Conservation (phyloP, 1,284 basidiomycete species). For the Moesziomyces sp. region DNA sequence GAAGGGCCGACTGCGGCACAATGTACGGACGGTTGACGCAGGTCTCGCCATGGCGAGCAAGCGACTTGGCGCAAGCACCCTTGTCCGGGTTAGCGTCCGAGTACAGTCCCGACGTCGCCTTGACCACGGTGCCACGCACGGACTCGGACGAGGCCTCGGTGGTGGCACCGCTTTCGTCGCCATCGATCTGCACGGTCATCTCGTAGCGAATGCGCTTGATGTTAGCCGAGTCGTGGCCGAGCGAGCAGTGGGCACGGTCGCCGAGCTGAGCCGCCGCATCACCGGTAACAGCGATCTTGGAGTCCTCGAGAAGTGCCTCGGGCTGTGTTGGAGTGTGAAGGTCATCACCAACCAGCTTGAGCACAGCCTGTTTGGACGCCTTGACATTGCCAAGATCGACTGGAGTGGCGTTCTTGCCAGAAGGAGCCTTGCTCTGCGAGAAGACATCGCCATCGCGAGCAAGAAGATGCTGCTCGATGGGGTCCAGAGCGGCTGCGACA, state of each 20-base stretch:
- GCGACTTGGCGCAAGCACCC: constrained; percentile 36
- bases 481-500: constrained; percentile 21
- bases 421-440: constrained; percentile 6
- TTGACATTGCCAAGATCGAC: constrained; percentile 8
- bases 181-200: constrained; percentile 24
- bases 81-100: constrained; percentile 15
- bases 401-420: constrained; percentile 31
- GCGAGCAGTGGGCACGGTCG: constrained; percentile 26
- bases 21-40: constrained; percentile 41
- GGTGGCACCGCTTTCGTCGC: constrained; percentile 30
- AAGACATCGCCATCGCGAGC: constrained; percentile 7
- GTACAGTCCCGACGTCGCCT: constrained; percentile 38
- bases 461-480: constrained; percentile 22
- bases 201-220: constrained; percentile 35
- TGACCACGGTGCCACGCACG: constrained; percentile 17
- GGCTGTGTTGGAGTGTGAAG: constrained; percentile 10
- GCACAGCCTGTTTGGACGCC: constrained; percentile 7
- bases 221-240: constrained; percentile 14
- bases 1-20: constrained; percentile 21
- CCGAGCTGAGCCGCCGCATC: neutral
- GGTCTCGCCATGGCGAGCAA: constrained; percentile 30
- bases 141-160: constrained; percentile 1
- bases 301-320: neutral
- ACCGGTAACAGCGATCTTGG: constrained; percentile 8
- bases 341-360: constrained; percentile 30